Conservation (phyloP, 2,329 filamentous ascomycete genomes). For the Claviceps fusiformis region DNA sequence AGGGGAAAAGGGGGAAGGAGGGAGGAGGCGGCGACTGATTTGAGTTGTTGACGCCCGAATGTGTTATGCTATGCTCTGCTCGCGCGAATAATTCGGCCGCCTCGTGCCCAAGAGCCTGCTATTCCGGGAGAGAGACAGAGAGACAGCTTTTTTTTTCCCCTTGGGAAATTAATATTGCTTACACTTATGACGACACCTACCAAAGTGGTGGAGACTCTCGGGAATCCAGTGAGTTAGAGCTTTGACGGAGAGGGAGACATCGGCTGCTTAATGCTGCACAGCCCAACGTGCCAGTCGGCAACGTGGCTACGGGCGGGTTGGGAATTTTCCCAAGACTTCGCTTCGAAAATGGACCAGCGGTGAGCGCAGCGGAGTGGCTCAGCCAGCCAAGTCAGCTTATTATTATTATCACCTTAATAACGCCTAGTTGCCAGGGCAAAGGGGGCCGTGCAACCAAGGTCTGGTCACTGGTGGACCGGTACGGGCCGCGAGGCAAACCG, state of each 20-base stretch:
- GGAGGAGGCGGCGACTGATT: background rate
- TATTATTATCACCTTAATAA: background rate
- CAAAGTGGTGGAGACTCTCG: background rate
- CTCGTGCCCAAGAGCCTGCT: background rate
- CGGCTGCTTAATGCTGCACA: background rate
- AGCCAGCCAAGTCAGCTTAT: too few relatives aligned
- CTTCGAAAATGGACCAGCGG: conserved; percentile 1
- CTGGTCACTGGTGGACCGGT: conserved; percentile 1
- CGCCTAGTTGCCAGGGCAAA: background rate
- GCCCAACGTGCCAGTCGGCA: background rate
- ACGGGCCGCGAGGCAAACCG: background rate
- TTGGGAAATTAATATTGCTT: background rate
- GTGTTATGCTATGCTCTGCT: background rate
- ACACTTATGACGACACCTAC: background rate
- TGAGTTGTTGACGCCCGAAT: conserved; percentile 15
- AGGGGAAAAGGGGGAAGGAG: too few relatives aligned
- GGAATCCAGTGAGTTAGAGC: background rate
- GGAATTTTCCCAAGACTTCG: background rate
- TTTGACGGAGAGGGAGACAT: background rate
- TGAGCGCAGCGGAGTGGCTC: background rate
- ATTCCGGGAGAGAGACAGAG: background rate
- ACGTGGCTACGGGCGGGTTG: conserved; percentile 1
- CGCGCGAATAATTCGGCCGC: background rate
- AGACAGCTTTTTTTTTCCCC: too few relatives aligned
- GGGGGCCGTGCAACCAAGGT: background rate